Percentiles rank a stretch among this genome's conserved stretches.
These are phyloP conservation scores for Solanum hybrid DNA, from an alignment of 305 asterid species.

Conservation along the genomic window DNA sequence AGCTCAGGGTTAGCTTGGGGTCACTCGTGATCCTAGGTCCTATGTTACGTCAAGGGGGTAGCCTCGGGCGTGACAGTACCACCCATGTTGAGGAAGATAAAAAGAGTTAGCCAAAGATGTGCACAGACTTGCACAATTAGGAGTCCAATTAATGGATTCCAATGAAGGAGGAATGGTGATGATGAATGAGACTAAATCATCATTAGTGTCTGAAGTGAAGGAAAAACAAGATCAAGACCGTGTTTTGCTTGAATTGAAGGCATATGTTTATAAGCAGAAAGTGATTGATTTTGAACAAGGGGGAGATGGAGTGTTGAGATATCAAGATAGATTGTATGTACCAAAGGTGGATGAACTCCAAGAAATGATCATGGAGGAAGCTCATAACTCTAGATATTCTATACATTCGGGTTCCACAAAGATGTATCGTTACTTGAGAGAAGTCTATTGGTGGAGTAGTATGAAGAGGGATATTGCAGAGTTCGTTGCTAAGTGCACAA, in stretches of 20 bases:
- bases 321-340: neutral
- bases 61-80: too few relatives aligned
- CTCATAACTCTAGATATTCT: neutral
- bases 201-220: neutral
- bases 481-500: too few relatives aligned
- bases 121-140: too few relatives aligned
- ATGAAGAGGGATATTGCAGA: neutral
- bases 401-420: neutral
- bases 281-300: neutral
- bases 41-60: too few relatives aligned
- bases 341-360: neutral
- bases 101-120: too few relatives aligned
- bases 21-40: too few relatives aligned
- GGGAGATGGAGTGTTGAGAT: neutral
- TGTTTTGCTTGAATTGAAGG: neutral
- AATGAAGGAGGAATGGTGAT: too few relatives aligned
- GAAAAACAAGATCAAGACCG: neutral
- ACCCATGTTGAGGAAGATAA: too few relatives aligned
- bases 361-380: neutral
- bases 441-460: neutral
- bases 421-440: neutral
- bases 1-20: too few relatives aligned
- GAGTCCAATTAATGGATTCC: too few relatives aligned
- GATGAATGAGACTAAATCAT: neutral
- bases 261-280: neutral